Evolutionary conservation across 306 rosid genomes (phyloP).

Genomic region (Biancaea sappan): DNA sequence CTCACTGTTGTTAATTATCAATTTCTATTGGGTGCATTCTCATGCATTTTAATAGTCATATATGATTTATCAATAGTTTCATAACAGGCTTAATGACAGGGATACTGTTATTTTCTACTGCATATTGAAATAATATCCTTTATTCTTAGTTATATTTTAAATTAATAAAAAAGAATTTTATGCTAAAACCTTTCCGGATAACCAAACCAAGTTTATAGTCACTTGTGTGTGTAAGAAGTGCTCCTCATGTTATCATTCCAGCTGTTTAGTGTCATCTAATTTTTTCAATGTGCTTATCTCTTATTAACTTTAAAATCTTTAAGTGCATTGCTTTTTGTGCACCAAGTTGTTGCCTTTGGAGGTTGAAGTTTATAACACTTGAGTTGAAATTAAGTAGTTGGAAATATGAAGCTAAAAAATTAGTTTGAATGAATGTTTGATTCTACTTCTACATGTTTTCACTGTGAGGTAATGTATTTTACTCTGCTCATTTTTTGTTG

Average conservation of each 20-base stretch:
- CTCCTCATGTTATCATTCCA: background rate
- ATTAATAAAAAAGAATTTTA: background rate
- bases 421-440: background rate
- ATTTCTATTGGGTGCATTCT: conserved; percentile 8
- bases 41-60: background rate
- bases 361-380: conserved; percentile 3
- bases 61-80: background rate
- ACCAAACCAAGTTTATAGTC: background rate
- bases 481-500: background rate
- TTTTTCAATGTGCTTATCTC: background rate
- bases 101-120: background rate
- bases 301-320: background rate
- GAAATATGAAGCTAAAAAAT: background rate
- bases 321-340: background rate
- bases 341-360: background rate
- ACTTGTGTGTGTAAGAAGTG: background rate
- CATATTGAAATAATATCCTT: background rate
- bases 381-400: background rate
- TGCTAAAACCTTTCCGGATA: background rate
- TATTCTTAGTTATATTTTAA: background rate
- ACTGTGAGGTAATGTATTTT: background rate
- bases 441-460: background rate
- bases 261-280: background rate
- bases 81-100: background rate
- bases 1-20: background rate